Evolutionary conservation across 176 grass and related monocot genomes (phyloP).

Genomic region (Phragmites australis): DNA sequence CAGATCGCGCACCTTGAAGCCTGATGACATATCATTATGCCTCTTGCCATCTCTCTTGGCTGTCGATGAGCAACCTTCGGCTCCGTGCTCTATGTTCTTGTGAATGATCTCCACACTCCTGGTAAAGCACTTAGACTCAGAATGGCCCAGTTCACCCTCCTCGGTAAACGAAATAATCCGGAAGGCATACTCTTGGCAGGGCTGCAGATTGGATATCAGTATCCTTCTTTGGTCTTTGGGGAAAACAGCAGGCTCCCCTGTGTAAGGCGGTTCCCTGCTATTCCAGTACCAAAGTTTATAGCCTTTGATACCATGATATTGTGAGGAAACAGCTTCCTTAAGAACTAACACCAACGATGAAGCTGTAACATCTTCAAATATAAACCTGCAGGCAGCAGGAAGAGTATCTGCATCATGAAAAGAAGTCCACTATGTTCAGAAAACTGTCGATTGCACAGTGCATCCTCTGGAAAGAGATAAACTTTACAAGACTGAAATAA

Average conservation of each 20-base stretch:
- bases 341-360: slow-evolving; percentile 80
- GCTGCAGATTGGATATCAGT: slow-evolving; percentile 79
- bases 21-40: slow-evolving; percentile 44
- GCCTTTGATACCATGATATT: slow-evolving; percentile 59
- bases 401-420: slow-evolving; percentile 69
- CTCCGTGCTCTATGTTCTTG: slow-evolving; percentile 52
- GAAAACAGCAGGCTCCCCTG: slow-evolving; percentile 60
- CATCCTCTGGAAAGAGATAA: slow-evolving; percentile 23
- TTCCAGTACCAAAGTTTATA: slow-evolving; percentile 99
- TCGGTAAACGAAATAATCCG: slow-evolving; percentile 90
- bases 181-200: slow-evolving; percentile 89
- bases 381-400: slow-evolving; percentile 90
- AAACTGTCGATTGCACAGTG: slow-evolving; percentile 29
- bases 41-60: slow-evolving; percentile 56
- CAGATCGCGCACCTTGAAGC: slow-evolving; percentile 81
- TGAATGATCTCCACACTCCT: slow-evolving; percentile 84
- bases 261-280: slow-evolving; percentile 54
- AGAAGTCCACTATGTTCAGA: slow-evolving; percentile 38
- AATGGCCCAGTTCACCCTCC: slow-evolving; percentile 86
- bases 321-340: slow-evolving; percentile 65
- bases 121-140: slow-evolving; percentile 86
- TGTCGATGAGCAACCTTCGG: slow-evolving; percentile 58
- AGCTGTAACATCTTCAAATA: slow-evolving; percentile 82
- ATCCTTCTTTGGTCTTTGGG: slow-evolving; percentile 87
- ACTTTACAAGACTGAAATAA: slow-evolving; percentile 5